These are phyloP conservation scores for Huiozyma sinensis DNA, from an alignment of 805 yeast species.

Conservation along the genomic window DNA sequence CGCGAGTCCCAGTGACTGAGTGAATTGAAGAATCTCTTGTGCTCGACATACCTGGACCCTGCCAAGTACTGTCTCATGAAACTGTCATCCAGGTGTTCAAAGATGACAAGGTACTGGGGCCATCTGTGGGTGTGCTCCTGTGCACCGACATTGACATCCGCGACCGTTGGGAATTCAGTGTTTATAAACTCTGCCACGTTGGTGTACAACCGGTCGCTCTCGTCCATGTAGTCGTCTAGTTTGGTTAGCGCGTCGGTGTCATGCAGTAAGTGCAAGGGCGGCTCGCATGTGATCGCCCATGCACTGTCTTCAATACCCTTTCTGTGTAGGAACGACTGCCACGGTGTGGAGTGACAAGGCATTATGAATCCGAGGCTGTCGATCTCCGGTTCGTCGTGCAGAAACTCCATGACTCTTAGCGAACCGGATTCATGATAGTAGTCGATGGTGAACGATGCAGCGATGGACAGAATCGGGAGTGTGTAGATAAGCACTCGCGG, in stretches of 20 bases:
- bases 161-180: slow-evolving; percentile 38
- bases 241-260: slow-evolving; percentile 23
- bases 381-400: slow-evolving; percentile 35
- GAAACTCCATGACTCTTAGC: slow-evolving; percentile 47
- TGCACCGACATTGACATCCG: slow-evolving; percentile 7
- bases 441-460: slow-evolving; percentile 36
- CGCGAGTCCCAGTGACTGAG: slow-evolving; percentile 80
- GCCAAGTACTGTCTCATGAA: slow-evolving; percentile 33
- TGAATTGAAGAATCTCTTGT: slow-evolving; percentile 60
- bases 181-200: slow-evolving; percentile 50
- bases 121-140: slow-evolving; percentile 25
- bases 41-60: slow-evolving; percentile 33
- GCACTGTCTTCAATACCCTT: slow-evolving; percentile 33
- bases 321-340: slow-evolving; percentile 75
- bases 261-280: slow-evolving; percentile 46
- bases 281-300: slow-evolving; percentile 87
- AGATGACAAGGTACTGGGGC: slow-evolving; percentile 69
- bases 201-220: slow-evolving; percentile 73
- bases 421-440: slow-evolving; percentile 82
- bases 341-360: slow-evolving; percentile 97
- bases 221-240: slow-evolving; percentile 55
- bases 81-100: slow-evolving; percentile 46
- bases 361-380: slow-evolving; percentile 67
- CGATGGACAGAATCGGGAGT: slow-evolving; percentile 11
- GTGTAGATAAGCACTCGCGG: slow-evolving; percentile 7